Base-by-base conservation (phyloP, 148 eudicot genomes). In the Silene conica region DNA sequence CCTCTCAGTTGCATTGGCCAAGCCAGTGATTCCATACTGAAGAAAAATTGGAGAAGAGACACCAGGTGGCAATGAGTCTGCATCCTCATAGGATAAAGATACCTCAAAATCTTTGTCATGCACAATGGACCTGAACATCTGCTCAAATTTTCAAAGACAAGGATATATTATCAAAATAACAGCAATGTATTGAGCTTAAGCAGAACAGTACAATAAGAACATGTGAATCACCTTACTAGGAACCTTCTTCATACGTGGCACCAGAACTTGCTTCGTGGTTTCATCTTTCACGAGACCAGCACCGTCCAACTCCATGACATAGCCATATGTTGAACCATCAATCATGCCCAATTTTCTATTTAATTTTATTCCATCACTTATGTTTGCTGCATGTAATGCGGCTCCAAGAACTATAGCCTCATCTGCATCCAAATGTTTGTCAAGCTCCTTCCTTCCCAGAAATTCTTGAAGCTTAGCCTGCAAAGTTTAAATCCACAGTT, bases 391-490 rank as follows among this genome's bases (percentile, higher is more conserved):
- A 79, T 86, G 92, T 70, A 96, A 82, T 66, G 99, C 89, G 31
- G 99, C 92, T 73, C 99, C 99, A 74, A 96, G 92, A 82, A 86
- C 96, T 61, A 81, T 85, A 82, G 97, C 97, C 86, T 92, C 97
- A 80, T 96, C 99, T 67, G 99, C 91, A 81, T 96, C 99, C 75
- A 96, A 78, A 81, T 96, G 99, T 80, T 76, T 92, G 88, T 92
- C 99, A 79, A 96, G 80, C 77, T 90, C 92, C 77, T 87, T 85
- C 88, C 92, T 90, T 74, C 96, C 97, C 57, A 95, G 85, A 80
- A 90, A 92, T 72, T 90, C 96, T 81, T 92, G 99, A 74, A 96
- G 92, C 79, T 85, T 96, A 80, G 89, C 92, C 99, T 95, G 86
- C 60, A 78, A 80, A 78, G 15, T 63, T 26, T 23, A 62, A 31